These are phyloP conservation scores for Limonium bicolor DNA, from an alignment of 148 eudicot genomes.

Conservation along the genomic window DNA sequence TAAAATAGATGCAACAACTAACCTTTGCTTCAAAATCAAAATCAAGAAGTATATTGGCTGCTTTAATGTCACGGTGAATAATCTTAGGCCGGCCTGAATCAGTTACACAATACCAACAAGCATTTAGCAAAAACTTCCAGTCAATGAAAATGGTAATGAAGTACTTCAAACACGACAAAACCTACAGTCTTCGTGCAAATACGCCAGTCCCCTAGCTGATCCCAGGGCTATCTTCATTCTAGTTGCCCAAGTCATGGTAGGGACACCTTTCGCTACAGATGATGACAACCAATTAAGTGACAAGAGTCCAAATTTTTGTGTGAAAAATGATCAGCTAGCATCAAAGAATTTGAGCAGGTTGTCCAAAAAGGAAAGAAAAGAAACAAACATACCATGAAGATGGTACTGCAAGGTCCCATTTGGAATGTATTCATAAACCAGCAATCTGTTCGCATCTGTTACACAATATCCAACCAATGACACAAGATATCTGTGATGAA, in stretches of 20 bases:
- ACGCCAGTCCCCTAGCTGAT: no score
- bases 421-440: slow-evolving; percentile 85
- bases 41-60: slow-evolving; percentile 1
- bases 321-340: no score
- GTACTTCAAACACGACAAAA: no score
- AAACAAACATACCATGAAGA: slow-evolving; percentile 33
- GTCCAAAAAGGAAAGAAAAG: background rate
- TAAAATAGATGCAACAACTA: no score
- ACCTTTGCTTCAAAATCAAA: background rate
- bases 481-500: slow-evolving; percentile 95
- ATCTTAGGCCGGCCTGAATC: slow-evolving; percentile 3
- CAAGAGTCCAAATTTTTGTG: no score
- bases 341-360: background rate
- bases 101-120: no score
- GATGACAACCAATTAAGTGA: no score
- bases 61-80: slow-evolving; percentile 2
- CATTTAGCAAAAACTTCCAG: no score
- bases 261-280: no score
- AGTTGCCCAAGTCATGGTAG: no score
- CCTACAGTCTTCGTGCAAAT: no score
- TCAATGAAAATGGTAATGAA: background rate
- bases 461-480: slow-evolving; percentile 86
- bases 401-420: slow-evolving; percentile 71
- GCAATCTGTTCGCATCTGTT: slow-evolving; percentile 59
- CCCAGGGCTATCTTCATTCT: no score